phyloP scores from a whole-genome alignment of 495 filamentous ascomycete genomes.

The Neurospora sp. region DNA sequence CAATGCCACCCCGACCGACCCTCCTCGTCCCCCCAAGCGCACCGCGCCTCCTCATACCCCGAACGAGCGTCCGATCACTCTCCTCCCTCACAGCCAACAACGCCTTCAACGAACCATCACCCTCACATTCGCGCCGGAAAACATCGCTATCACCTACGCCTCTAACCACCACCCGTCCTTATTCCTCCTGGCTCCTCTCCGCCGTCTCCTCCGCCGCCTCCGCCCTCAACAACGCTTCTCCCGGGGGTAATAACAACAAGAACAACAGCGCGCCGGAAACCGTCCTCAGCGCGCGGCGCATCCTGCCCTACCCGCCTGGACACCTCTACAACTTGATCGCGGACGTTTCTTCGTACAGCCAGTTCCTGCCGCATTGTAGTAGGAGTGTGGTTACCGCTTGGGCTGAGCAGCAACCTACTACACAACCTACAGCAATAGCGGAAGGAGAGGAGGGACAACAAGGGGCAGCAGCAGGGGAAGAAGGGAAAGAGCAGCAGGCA shows the following conservation, averaged over 20 bases:
- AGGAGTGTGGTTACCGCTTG: slow-evolving; percentile 57
- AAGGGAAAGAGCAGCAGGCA: too few species aligned
- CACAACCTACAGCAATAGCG: slow-evolving; percentile 1
- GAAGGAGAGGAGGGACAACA: not conserved
- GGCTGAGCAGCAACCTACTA: slow-evolving; percentile 11
- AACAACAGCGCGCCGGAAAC: not conserved
- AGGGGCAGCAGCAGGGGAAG: too few species aligned
- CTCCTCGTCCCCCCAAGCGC: not conserved
- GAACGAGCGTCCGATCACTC: not conserved
- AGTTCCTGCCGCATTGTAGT: slow-evolving; percentile 80
- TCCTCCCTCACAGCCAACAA: slow-evolving; percentile 1
- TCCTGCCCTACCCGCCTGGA: slow-evolving; percentile 63
- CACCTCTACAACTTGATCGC: slow-evolving; percentile 73
- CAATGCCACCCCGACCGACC: not conserved
- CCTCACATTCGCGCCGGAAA: not conserved
- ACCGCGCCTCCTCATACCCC: not conserved
- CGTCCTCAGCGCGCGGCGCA: slow-evolving; percentile 60
- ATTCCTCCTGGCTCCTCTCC: not conserved
- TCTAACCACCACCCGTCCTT: not conserved
- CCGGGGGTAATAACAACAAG: not conserved
- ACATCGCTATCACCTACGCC: not conserved
- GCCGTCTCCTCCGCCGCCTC: not conserved
- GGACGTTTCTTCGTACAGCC: slow-evolving; percentile 68
- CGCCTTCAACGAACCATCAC: not conserved
- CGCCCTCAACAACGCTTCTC: not conserved